phyloP scores from a whole-genome alignment of 306 rosid species.

The Prunus fruticosa region DNA sequence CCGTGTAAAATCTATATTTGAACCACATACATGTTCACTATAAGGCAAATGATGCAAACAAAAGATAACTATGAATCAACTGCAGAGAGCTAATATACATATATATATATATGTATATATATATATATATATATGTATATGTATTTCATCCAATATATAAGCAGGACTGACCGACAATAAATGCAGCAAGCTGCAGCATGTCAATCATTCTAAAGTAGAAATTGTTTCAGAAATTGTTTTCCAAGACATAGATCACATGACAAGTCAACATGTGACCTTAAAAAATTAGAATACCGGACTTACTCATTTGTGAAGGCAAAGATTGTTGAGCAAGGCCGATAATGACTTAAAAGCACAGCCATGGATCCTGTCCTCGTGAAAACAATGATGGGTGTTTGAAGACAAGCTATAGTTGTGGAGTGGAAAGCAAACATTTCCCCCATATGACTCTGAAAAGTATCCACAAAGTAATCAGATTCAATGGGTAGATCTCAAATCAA shows the following conservation, averaged over 20 bases:
- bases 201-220: neutral
- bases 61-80: neutral
- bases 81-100: neutral
- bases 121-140: neutral
- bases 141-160: neutral
- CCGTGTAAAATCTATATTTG: neutral
- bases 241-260: neutral
- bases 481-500: neutral
- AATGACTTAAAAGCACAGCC: conserved; percentile 89
- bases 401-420: conserved; percentile 83
- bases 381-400: conserved; percentile 73
- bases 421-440: conserved; percentile 93
- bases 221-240: neutral
- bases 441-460: conserved; percentile 61
- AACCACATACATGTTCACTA: neutral
- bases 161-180: neutral
- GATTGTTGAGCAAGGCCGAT: conserved; percentile 78
- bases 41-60: neutral
- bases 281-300: conserved; percentile 32
- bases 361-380: conserved; percentile 96
- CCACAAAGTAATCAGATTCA: conserved; percentile 19
- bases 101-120: neutral
- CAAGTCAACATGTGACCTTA: neutral
- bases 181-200: neutral
- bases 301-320: conserved; percentile 98